A percentile compares a stretch with the other conserved stretches of the same genome.
phyloP scores from a whole-genome alignment of 2,329 filamentous ascomycete genomes.

The Metarhizium humberi region DNA sequence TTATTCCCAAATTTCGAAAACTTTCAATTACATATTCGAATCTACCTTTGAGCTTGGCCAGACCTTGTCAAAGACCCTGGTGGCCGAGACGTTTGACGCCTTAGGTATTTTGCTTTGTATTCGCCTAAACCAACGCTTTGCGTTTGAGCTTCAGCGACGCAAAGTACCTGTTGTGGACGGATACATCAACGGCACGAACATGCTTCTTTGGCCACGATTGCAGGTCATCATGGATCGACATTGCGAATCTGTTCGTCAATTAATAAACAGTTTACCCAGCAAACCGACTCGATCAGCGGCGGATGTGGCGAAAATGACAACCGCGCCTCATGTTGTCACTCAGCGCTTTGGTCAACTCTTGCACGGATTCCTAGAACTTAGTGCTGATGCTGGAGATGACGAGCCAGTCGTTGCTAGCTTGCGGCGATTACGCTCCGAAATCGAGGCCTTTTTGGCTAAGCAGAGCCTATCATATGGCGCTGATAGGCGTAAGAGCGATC shows the following conservation, averaged over 20 bases:
- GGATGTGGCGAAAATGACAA: constrained; percentile 53
- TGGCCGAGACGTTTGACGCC: constrained; percentile 70
- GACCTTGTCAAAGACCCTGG: constrained; percentile 63
- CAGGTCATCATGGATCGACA: constrained; percentile 92
- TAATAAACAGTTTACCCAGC: constrained; percentile 43
- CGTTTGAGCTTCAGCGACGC: constrained; percentile 86
- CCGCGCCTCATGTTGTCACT: constrained; percentile 83
- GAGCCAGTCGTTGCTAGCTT: constrained; percentile 84
- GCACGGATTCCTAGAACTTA: constrained; percentile 74
- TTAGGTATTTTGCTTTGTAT: constrained; percentile 87
- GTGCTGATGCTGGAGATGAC: constrained; percentile 85
- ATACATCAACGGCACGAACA: constrained; percentile 91
- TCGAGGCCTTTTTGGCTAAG: constrained; percentile 73
- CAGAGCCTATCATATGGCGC: constrained; percentile 63
- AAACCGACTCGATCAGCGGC: constrained; percentile 31
- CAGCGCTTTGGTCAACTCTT: constrained; percentile 93
- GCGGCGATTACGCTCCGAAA: constrained; percentile 65
- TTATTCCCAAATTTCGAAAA: constrained; percentile 68
- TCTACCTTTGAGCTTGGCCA: constrained; percentile 82
- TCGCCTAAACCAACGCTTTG: constrained; percentile 83
- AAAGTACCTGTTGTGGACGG: constrained; percentile 82
- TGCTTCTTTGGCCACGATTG: constrained; percentile 93
- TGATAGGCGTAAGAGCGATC: constrained; percentile 70
- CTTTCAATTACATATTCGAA: constrained; percentile 82
- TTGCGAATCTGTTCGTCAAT: constrained; percentile 70